These are phyloP conservation scores for Pascua sp. DNA, from an alignment of 1,284 basidiomycete species.

Conservation along the genomic window DNA sequence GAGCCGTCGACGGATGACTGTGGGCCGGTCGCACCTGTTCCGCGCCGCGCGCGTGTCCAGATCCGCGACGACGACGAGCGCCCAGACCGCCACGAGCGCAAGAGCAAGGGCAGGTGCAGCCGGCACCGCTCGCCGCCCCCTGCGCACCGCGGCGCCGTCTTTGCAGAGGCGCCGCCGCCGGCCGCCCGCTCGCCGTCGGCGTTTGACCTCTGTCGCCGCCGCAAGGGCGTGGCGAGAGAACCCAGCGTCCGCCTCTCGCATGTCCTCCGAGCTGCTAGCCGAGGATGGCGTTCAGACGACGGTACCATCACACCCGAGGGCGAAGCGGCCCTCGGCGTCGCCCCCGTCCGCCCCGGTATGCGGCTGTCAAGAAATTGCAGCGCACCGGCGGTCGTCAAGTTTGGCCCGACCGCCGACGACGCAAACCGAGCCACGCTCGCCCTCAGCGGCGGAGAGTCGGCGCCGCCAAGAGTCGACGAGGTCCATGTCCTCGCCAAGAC, in stretches of 20 bases:
- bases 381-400: background rate
- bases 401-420: background rate
- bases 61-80: conserved; percentile 9
- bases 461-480: conserved; percentile 14
- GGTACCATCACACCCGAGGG: background rate
- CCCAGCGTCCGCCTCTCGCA: background rate
- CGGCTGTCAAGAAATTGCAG: background rate
- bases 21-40: too few relatives aligned
- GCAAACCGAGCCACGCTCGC: background rate
- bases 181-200: conserved; percentile 32
- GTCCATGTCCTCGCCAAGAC: conserved; percentile 10
- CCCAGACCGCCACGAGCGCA: too few relatives aligned
- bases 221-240: background rate
- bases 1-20: too few relatives aligned
- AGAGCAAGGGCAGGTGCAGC: conserved; percentile 13
- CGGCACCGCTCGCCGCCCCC: conserved; percentile 33
- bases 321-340: background rate
- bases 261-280: background rate
- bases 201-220: conserved; percentile 27
- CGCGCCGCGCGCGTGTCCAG: conserved; percentile 10
- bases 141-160: background rate
- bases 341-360: background rate
- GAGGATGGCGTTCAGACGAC: conserved; percentile 16
- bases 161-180: conserved; percentile 18
- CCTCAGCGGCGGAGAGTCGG: conserved; percentile 7